Evolutionary conservation across 2,329 filamentous ascomycete genomes (phyloP).

Genomic region (Neonectria faginata): DNA sequence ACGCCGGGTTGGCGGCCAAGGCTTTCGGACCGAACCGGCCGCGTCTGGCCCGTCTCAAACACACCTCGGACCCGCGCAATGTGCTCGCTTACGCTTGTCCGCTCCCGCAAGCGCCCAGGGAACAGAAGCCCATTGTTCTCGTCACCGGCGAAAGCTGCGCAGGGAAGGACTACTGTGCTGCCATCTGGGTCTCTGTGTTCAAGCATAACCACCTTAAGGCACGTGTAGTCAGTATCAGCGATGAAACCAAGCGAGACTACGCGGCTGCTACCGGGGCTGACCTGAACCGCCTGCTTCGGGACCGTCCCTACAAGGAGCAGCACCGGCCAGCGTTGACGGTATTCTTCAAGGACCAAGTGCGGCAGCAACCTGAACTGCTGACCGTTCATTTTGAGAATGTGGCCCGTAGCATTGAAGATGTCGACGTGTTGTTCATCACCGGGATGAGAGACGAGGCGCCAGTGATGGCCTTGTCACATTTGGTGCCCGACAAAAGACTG

Average conservation of each 20-base stretch:
- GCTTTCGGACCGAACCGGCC: conserved; percentile 68
- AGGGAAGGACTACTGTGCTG: conserved; percentile 72
- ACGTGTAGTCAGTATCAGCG: conserved; percentile 65
- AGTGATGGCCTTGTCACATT: conserved; percentile 63
- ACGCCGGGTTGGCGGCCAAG: conserved; percentile 59
- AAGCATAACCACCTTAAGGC: conserved; percentile 49
- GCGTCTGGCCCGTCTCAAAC: conserved; percentile 65
- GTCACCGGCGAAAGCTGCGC: conserved; percentile 66
- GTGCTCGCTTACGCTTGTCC: conserved; percentile 68
- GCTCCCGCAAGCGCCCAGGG: conserved; percentile 53
- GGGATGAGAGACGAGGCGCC: conserved; percentile 73
- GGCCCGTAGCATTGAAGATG: conserved; percentile 54
- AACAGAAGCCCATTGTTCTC: conserved; percentile 65
- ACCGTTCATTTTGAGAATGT: conserved; percentile 63
- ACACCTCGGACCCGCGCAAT: conserved; percentile 58
- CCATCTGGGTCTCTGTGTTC: conserved; percentile 61
- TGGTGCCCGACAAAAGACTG: conserved; percentile 64
- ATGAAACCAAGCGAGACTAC: conserved; percentile 68
- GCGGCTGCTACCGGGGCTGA: conserved; percentile 62
- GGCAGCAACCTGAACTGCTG: conserved; percentile 57
- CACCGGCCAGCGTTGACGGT: conserved; percentile 64
- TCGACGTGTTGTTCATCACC: conserved; percentile 70
- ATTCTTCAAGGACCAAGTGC: conserved; percentile 63
- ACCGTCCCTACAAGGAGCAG: conserved; percentile 72
- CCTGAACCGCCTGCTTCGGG: conserved; percentile 58